Evolutionary conservation across 305 asterid genomes (phyloP), one percentile per base, ranked within the genome.

Genomic region (Fraxinus floribunda): DNA sequence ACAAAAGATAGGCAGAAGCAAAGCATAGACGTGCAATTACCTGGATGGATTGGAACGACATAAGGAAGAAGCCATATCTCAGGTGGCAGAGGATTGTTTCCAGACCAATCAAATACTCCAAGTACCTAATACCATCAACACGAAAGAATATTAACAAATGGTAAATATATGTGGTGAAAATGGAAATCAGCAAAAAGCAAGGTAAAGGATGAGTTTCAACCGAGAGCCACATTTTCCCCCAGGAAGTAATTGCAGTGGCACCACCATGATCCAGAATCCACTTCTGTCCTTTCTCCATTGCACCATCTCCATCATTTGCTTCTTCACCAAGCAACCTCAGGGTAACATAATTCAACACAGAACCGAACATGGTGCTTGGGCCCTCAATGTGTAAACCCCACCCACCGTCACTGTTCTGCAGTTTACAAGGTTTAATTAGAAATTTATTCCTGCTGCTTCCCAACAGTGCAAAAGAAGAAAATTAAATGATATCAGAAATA

Each of bases 191-290:
- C 70, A 11, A 84, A 79, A 39, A 79, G 20, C 55, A 76, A 71
- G 7, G 13, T 46, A 81, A 85, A 75, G 82, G 88, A 79, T 76
- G 57, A 86, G 81, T 78, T 71, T 66, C 71, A 85, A 95, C 99
- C 84, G 99, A 86, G 85, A 95, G 98, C 98, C 98, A 95, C 97
- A 92, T 90, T 87, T 95, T 95, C 68, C 98, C 98, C 98, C 98
- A 95, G 49, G 98, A 95, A 32, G 98, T 89, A 78, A 93, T 92
- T 39, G 93, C 88, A 75, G 97, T 92, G 78, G 98, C 98, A 86
- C 97, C 89, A 82, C 98, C 99, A 84, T 91, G 99, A 84, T 83
- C 90, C 86, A 95, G 85, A 87, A 95, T 94, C 98, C 98, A 94
- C 82, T 87, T 90, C 73, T 97, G 88, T 8, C 97, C 97, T 90